Evolutionary conservation across 2,329 filamentous ascomycete genomes (phyloP).

Genomic region (Aspergillus tubingensis): DNA sequence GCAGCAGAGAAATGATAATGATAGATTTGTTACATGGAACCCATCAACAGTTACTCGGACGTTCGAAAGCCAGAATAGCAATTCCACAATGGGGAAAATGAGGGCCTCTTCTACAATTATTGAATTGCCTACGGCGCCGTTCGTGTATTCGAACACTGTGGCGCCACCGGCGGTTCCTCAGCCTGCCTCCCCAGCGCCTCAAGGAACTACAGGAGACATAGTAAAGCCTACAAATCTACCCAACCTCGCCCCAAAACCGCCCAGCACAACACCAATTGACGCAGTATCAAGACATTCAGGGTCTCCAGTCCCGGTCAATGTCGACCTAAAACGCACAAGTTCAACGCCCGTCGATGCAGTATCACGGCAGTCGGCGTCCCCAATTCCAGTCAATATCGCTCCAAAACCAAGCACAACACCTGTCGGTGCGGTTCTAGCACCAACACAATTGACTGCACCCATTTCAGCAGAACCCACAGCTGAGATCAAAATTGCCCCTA

Average conservation of each 20-base stretch:
- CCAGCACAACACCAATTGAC: constrained; percentile 4
- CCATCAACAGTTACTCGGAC: constrained; percentile 7
- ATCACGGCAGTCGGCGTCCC: background rate
- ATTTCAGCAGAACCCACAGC: background rate
- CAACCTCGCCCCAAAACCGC: constrained; percentile 19
- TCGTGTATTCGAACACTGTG: constrained; percentile 20
- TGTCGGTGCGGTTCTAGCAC: background rate
- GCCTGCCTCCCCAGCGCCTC: constrained; percentile 4
- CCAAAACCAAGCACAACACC: constrained; percentile 15
- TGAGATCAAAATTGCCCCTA: constrained; percentile 19
- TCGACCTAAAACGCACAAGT: background rate
- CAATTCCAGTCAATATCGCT: constrained; percentile 16
- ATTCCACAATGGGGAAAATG: constrained; percentile 18
- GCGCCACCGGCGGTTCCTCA: constrained; percentile 13
- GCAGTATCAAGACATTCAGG: background rate
- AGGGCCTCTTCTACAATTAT: constrained; percentile 28
- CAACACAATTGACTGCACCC: background rate
- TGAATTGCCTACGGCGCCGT: constrained; percentile 28
- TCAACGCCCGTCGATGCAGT: background rate
- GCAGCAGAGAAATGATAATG: constrained; percentile 20
- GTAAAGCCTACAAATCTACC: constrained; percentile 10
- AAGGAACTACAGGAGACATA: constrained; percentile 2
- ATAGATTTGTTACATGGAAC: constrained; percentile 14
- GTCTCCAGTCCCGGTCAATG: background rate
- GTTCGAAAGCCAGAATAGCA: constrained; percentile 9